A percentile compares a stretch with the other conserved stretches of the same genome.
Conservation (phyloP, 177 flowering plant genomes). For the Vitis hybrid region DNA sequence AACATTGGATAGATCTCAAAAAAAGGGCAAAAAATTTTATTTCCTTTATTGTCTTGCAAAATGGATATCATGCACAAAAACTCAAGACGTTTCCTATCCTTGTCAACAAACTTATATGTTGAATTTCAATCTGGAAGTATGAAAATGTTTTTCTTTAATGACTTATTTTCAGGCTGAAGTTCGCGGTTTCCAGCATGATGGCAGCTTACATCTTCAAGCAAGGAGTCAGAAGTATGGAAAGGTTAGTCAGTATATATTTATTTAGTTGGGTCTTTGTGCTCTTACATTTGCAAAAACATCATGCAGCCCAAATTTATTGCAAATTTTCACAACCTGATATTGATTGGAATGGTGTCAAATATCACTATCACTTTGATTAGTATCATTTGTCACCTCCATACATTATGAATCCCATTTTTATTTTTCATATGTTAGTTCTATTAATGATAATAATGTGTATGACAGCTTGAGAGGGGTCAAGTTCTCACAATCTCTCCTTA, state of each 20-base stretch:
- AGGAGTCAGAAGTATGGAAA: slow-evolving; percentile 99
- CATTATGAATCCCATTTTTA: no score
- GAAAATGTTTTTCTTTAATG: background rate
- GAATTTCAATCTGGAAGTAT: background rate
- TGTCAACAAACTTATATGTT: no score
- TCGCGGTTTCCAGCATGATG: slow-evolving; percentile 87
- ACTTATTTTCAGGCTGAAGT: slow-evolving; percentile 68
- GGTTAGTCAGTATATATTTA: slow-evolving; percentile 38
- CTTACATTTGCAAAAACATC: background rate
- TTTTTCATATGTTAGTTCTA: background rate
- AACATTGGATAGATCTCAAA: no score
- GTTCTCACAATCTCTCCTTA: slow-evolving; percentile 75
- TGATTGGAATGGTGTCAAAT: no score
- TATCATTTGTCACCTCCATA: no score
- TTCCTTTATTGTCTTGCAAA: no score
- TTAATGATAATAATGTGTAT: background rate
- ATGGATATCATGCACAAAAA: no score
- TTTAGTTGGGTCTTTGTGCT: background rate
- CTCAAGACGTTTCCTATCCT: no score
- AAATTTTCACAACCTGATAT: no score
- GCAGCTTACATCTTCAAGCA: slow-evolving; percentile 91
- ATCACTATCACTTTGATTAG: no score
- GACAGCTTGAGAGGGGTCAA: slow-evolving; percentile 91
- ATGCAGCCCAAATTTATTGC: no score
- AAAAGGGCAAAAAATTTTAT: no score